Evolutionary conservation across 2,329 filamentous ascomycete genomes (phyloP).

Genomic region (Colletotrichum zoysiae): DNA sequence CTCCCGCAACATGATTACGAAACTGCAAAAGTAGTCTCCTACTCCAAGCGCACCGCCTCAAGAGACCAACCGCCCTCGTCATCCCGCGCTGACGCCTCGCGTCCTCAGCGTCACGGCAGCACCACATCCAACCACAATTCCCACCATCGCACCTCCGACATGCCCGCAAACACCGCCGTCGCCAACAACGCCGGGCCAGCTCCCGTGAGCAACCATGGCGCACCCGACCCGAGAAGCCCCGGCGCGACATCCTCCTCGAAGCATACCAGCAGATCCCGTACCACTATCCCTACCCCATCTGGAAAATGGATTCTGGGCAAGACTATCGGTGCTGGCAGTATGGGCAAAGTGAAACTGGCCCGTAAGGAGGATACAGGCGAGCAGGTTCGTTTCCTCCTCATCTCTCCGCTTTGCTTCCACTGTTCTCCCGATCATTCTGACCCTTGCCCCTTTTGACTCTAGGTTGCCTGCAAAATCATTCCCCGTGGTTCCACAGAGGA

Average conservation of each 20-base stretch:
- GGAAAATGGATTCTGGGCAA: slow-evolving; percentile 97
- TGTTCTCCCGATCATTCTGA: slow-evolving; percentile 11
- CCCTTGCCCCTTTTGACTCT: slow-evolving; percentile 17
- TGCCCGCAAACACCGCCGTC: slow-evolving; percentile 63
- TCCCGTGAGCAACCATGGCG: slow-evolving; percentile 60
- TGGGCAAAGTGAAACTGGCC: slow-evolving; percentile 98
- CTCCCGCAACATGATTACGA: slow-evolving; percentile 78
- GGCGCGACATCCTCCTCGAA: slow-evolving; percentile 56
- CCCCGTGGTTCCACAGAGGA: slow-evolving; percentile 91
- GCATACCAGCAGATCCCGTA: slow-evolving; percentile 70
- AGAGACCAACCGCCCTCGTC: slow-evolving; percentile 66
- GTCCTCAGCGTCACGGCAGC: slow-evolving; percentile 63
- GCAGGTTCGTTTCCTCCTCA: slow-evolving; percentile 72
- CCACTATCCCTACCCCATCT: slow-evolving; percentile 89
- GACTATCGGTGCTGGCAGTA: slow-evolving; percentile 96
- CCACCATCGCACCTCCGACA: slow-evolving; percentile 56
- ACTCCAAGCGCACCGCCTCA: slow-evolving; percentile 74
- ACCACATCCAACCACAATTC: slow-evolving; percentile 58
- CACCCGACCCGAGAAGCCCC: slow-evolving; percentile 58
- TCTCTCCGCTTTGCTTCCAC: background rate
- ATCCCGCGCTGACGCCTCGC: slow-evolving; percentile 66
- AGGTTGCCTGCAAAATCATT: slow-evolving; percentile 98
- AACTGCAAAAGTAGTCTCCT: slow-evolving; percentile 73
- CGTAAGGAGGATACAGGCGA: slow-evolving; percentile 91
- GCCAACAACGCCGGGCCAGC: slow-evolving; percentile 67